These are phyloP conservation scores for Chalciporus sp. DNA, from an alignment of 1,284 basidiomycete genomes.

Conservation along the genomic window DNA sequence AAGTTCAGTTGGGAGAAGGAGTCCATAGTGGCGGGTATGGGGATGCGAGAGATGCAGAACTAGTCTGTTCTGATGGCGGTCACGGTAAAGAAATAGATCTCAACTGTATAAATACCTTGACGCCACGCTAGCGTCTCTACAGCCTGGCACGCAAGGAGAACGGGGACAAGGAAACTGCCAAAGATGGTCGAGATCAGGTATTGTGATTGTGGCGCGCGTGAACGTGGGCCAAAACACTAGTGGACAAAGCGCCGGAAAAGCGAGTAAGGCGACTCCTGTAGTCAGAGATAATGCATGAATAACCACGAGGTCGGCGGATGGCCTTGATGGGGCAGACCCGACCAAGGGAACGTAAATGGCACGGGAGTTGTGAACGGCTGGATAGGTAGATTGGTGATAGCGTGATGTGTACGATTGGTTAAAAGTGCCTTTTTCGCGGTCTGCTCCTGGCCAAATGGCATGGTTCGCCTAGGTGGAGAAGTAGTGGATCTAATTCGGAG, in stretches of 20 bases:
- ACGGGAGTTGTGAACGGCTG: not conserved
- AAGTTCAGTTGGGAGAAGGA: conserved; percentile 18
- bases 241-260: conserved; percentile 6
- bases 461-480: not conserved
- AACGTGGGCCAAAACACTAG: conserved; percentile 8
- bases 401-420: conserved; percentile 4
- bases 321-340: not conserved
- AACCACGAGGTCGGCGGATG: conserved; percentile 14
- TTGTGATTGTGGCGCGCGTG: conserved; percentile 8
- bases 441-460: conserved; percentile 12
- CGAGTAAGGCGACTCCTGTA: not conserved
- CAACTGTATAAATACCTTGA: conserved; percentile 19
- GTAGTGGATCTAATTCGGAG: conserved; percentile 16
- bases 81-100: not conserved
- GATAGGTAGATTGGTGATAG: not conserved
- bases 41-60: not conserved
- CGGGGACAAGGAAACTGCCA: not conserved
- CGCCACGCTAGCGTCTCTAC: not conserved
- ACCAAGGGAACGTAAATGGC: conserved; percentile 13
- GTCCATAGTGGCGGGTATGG: conserved; percentile 17
- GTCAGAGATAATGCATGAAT: not conserved
- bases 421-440: conserved; percentile 1
- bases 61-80: conserved; percentile 1
- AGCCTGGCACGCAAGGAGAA: not conserved
- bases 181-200: not conserved